Percentiles rank a stretch among this genome's conserved stretches.
Conservation (phyloP, 1,284 basidiomycete genomes). For the Kwoniella shivajii region DNA sequence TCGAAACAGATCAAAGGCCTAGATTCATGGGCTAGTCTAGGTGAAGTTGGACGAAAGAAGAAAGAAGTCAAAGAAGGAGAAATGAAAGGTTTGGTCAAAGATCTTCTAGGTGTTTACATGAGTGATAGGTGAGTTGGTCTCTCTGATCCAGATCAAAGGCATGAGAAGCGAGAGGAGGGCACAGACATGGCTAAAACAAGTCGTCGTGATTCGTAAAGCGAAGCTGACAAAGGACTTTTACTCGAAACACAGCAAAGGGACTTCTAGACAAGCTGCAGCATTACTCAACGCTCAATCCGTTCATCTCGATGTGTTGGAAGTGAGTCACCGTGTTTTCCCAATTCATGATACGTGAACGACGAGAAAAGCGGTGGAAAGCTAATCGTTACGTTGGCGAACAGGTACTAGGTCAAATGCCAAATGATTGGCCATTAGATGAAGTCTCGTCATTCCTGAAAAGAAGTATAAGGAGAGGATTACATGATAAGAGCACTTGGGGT, state of each 20-base stretch:
- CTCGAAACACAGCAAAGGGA: conserved; percentile 13
- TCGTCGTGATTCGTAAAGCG: too few species aligned
- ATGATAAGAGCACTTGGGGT: conserved; percentile 55
- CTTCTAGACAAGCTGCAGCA: conserved; percentile 59
- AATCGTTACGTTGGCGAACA: too few species aligned
- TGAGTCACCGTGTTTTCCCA: conserved; percentile 53
- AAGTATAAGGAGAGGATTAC: conserved; percentile 73
- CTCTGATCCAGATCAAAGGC: not conserved
- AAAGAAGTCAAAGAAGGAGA: conserved; percentile 58
- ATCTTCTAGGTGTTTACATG: conserved; percentile 79
- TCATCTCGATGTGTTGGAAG: conserved; percentile 74
- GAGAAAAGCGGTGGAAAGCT: too few species aligned
- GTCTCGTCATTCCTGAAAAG: conserved; percentile 76
- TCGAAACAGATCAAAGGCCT: conserved; percentile 51
- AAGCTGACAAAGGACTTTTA: not conserved
- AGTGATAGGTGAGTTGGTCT: conserved; percentile 64
- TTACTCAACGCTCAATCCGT: conserved; percentile 77
- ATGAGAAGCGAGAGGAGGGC: not conserved
- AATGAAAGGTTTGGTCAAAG: conserved; percentile 59
- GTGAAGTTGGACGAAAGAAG: conserved; percentile 48
- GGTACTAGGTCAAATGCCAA: conserved; percentile 71
- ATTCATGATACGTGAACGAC: too few species aligned
- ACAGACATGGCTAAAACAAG: too few species aligned
- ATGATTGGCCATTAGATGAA: conserved; percentile 70
- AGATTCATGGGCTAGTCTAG: conserved; percentile 62